Base-by-base conservation (phyloP, 208 protist genomes). In the Trypanosoma avium region DNA sequence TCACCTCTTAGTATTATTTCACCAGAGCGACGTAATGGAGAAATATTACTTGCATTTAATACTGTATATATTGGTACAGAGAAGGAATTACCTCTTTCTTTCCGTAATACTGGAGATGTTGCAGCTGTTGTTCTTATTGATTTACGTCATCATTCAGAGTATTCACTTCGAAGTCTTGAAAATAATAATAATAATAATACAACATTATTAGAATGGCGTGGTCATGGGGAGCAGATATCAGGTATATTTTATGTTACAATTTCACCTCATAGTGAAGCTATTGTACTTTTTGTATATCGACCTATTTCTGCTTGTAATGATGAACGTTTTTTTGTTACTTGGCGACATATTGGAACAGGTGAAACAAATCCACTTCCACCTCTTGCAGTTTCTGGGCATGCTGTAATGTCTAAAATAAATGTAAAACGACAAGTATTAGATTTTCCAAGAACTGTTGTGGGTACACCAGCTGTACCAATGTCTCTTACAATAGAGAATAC, bases 11-110 rank as follows among this genome's bases (percentile, higher is more conserved):
- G 53, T 35, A 76, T 94, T 61, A 52, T 82, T 12, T 45, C 68
- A n/a, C 77, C 81, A 1, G 53, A 56, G 10, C 77, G 82, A 50
- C 42, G 32, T 10, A 78, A 92, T 53, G 78, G 75, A 13, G 92
- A 97, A 67, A 62, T 84, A n/a, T 42, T 76, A 26, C 77, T 98
- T 17, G 77, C 91, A 47, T 98, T 96, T 70, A 92, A 86, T 12
- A 63, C 87, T 24, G 83, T 97, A 15, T 93, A 88, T 58, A 79
- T 97, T 22, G 91, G 91, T 9, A 80, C 72, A 26, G 71, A 76
- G 53, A 60, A 68, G 38, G 54, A 66, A 2, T 75, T 65, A 19
- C 64, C 73, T 17, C 66, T 98, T 29, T 68, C 70, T 17, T 62
- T 98, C 48, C 67, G 57, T 9, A 98, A 98, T 75, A 81, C 33